These are phyloP conservation scores for Mesembryanthemum crystallinum DNA, from an alignment of 148 eudicot species.

Conservation along the genomic window DNA sequence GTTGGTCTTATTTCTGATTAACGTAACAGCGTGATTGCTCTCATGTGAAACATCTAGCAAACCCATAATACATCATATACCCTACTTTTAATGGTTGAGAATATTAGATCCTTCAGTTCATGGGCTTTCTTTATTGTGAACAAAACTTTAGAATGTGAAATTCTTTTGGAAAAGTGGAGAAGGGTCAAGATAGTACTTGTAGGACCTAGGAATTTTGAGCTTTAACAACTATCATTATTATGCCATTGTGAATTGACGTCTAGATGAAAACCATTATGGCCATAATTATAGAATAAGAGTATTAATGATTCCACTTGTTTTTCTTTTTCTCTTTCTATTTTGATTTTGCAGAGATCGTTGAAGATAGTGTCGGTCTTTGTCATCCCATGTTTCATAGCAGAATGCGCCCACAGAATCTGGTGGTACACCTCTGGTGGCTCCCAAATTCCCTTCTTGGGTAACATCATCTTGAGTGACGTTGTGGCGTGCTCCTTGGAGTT, in stretches of 20 bases:
- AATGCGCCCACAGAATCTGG: slow-evolving; percentile 83
- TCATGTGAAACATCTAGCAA: slow-evolving; percentile 17
- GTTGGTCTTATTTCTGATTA: neutral
- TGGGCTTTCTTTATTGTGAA: slow-evolving; percentile 13
- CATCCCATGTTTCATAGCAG: slow-evolving; percentile 68
- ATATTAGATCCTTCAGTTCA: slow-evolving; percentile 4
- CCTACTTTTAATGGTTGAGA: slow-evolving; percentile 10
- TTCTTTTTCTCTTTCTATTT: too few species aligned
- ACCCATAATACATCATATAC: neutral
- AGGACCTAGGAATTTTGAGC: slow-evolving; percentile 9
- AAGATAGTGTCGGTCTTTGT: slow-evolving; percentile 63
- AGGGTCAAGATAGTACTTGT: neutral
- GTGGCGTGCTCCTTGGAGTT: slow-evolving; percentile 72
- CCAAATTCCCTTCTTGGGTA: slow-evolving; percentile 76
- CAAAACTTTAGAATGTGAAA: slow-evolving; percentile 10
- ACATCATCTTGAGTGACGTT: slow-evolving; percentile 49
- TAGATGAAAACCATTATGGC: neutral
- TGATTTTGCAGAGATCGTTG: slow-evolving; percentile 70
- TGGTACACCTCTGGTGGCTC: slow-evolving; percentile 83
- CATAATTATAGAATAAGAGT: neutral
- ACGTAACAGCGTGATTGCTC: neutral
- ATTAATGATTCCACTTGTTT: slow-evolving; percentile 4
- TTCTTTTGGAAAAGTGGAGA: slow-evolving; percentile 4
- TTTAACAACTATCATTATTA: neutral
- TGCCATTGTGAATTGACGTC: slow-evolving; percentile 3